A percentile compares a stretch with the other conserved stretches of the same genome.
Conservation (phyloP, 371 early-diverging fungal genomes). For the Polyrhizophydium stewartii region DNA sequence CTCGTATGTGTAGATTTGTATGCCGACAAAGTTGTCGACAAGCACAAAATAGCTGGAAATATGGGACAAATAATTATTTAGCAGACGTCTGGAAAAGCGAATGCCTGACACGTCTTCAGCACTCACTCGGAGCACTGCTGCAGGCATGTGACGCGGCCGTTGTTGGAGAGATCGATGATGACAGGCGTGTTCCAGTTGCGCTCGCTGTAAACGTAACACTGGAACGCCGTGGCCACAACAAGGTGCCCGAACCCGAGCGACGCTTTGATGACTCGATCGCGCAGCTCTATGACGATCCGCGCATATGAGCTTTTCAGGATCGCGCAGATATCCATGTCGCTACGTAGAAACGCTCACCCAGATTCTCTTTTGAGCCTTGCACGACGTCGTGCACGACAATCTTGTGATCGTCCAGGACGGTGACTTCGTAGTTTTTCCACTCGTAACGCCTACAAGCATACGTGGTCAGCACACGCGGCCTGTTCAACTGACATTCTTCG, state of each 20-base stretch:
- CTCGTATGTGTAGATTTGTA: conserved; percentile 48
- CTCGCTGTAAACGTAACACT: conserved; percentile 47
- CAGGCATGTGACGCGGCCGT: conserved; percentile 48
- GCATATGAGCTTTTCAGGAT: not conserved
- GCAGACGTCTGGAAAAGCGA: not conserved
- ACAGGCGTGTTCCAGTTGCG: conserved; percentile 51
- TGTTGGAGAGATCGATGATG: conserved; percentile 42
- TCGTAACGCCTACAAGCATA: conserved; percentile 31
- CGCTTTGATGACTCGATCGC: conserved; percentile 42
- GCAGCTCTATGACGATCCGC: conserved; percentile 28
- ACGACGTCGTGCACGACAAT: conserved; percentile 41
- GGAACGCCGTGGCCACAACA: conserved; percentile 40
- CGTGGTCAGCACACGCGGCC: too few species aligned
- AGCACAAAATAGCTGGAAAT: conserved; percentile 34
- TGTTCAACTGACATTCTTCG: too few species aligned
- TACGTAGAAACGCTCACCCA: conserved; percentile 30
- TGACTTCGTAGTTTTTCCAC: conserved; percentile 53
- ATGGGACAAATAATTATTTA: not conserved
- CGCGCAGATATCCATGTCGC: too few species aligned
- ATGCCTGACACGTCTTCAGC: too few species aligned
- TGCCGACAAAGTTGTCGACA: conserved; percentile 44
- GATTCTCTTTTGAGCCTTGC: conserved; percentile 36
- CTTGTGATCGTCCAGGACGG: conserved; percentile 43
- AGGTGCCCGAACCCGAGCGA: conserved; percentile 39
- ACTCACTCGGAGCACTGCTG: conserved; percentile 43